Evolutionary conservation across 306 rosid genomes (phyloP), one percentile per base, ranked within the genome.

Genomic region (Macrotyloma uniflorum): DNA sequence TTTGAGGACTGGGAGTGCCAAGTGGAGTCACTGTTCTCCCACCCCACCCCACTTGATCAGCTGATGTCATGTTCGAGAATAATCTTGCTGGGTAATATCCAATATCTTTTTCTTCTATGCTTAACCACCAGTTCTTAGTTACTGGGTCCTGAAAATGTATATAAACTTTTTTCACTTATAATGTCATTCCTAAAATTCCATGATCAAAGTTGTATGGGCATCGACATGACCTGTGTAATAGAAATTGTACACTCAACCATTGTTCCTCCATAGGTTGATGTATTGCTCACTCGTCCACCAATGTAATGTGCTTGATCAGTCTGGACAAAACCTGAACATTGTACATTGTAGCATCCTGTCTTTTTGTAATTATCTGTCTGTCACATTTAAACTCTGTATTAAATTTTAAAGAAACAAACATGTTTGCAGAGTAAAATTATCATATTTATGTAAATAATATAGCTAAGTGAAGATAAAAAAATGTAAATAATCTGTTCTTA

Each of bases 81-180:
- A 80, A 74, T 3, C 2, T 3, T 30, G 50, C 40, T 0, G 80
- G 80, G 42, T 19, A 73, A 54, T 80, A 80, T 53, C 84, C 84
- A 73, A 80, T 1, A 3, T 0, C 1, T 11, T 5, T 0, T 1
- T 4, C 42, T 2, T 9, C 12, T 0, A 35, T 0, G 9, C 4
- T n/a, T 18, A 63, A 8, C 80, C 80, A 80, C 83, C 79, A 80
- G 5, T 80, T n/a, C 35, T 26, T n/a, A 0, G 59, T 72, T 1
- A 0, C 0, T 7, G 1, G 3, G 4, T 80, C 79, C 74, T 64
- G 57, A 57, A 58, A 24, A 57, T 5, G 2, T 1, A 24, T 0
- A 24, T 23, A 57, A 5, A n/a, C 0, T 2, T 28, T 59, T 28
- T 12, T 26, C 18, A 57, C 4, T 22, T 6, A 36, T 36, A 11